Base-by-base conservation (phyloP, 306 rosid genomes). In the Prunus davidiana region DNA sequence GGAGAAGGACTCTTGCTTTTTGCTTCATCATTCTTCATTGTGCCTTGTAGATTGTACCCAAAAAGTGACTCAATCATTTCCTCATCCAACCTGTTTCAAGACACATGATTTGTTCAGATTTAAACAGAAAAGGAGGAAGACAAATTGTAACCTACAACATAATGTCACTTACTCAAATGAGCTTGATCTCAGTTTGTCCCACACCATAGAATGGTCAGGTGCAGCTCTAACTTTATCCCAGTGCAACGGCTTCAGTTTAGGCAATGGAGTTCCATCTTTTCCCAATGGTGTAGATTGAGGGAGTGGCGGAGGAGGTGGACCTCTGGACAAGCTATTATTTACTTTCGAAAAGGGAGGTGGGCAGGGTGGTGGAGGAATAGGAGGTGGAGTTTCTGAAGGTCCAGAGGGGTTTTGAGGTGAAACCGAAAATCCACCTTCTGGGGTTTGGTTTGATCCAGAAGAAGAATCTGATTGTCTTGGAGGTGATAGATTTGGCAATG, bases 191-290 rank as follows among this genome's bases (percentile, higher is more conserved):
- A 96, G 83, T 80, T 89, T 96, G 81, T 96, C 98, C 99, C 99
- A 96, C 67, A 96, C 98, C 93, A 87, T 96, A 12, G 98, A 88
- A 60, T 86, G 91, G 72, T 96, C 91, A 3, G 99, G 93, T 24
- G 92, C 91, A 45, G 99, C 93, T 82, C 98, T 88, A 32, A 96
- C 98, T 91, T 96, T 96, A 84, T 92, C 99, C 99, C 98, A 96
- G n/a, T 96, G 99, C 47, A 92, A 96, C 11, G 99, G 99, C 87
- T 96, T 96, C 56, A 96, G 88, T 84, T 91, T 96, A 25, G 98
- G 93, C 60, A 91, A 68, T 0, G 91, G 91, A 24, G 88, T 65
- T 78, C 94, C 98, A 75, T 93, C 99, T 89, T 89, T 96, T 45
- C 97, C 97, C 52, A 86, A 30, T 50, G 98, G 84, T 28, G 89